phyloP scores from a whole-genome alignment of 2,329 filamentous ascomycete genomes.

The Cordyceps pruinosa region DNA sequence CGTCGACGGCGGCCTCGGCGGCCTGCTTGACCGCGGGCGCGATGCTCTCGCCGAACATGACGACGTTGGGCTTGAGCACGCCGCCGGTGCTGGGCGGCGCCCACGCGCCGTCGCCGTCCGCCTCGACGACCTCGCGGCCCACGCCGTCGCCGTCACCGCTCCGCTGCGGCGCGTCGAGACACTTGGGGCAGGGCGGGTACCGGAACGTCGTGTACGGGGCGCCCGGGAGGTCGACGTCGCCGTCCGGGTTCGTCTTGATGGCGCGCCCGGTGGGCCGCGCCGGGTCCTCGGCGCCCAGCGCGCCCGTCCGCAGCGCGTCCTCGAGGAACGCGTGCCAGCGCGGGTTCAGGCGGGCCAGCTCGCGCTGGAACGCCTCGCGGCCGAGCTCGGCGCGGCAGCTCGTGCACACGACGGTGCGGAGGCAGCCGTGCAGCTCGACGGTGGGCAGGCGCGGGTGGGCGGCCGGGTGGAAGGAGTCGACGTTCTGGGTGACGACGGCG shows the following conservation, averaged over 20 bases:
- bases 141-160: slow-evolving; percentile 48
- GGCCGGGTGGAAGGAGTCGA: slow-evolving; percentile 82
- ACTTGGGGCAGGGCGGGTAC: slow-evolving; percentile 83
- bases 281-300: slow-evolving; percentile 70
- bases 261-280: slow-evolving; percentile 60
- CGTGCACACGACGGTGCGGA: slow-evolving; percentile 73
- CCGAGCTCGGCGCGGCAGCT: slow-evolving; percentile 68
- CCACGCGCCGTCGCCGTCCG: slow-evolving; percentile 80
- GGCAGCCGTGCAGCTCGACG: slow-evolving; percentile 84
- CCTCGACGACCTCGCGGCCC: slow-evolving; percentile 51
- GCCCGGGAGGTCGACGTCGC: slow-evolving; percentile 82
- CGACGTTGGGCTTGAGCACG: slow-evolving; percentile 83
- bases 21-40: slow-evolving; percentile 58
- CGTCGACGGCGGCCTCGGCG: slow-evolving; percentile 75
- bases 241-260: slow-evolving; percentile 83
- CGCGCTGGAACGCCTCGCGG: slow-evolving; percentile 66
- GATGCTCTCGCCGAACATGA: slow-evolving; percentile 96
- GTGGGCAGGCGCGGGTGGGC: slow-evolving; percentile 71
- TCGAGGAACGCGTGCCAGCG: slow-evolving; percentile 72
- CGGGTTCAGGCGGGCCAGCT: slow-evolving; percentile 74
- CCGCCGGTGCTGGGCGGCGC: slow-evolving; percentile 58
- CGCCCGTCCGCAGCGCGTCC: slow-evolving; percentile 65
- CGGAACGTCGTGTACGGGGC: slow-evolving; percentile 85
- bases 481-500: slow-evolving; percentile 87
- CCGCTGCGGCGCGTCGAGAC: slow-evolving; percentile 60